Base-by-base conservation (phyloP, 208 protist genomes). In the Crithidia bombi region DNA sequence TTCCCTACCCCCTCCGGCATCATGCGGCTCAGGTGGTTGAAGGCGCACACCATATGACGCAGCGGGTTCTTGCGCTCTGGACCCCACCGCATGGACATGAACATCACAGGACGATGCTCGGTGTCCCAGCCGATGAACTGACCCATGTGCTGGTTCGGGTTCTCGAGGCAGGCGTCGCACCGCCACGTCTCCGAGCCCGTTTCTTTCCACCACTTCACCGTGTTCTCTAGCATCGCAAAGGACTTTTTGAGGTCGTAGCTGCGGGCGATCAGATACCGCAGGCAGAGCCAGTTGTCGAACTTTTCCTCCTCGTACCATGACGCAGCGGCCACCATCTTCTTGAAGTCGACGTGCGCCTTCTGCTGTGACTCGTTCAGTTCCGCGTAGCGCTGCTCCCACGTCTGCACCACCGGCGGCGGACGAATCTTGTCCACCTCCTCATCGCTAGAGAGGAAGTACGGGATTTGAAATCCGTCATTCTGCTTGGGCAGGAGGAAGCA, bases 1-100 rank as follows among this genome's bases (percentile, higher is more conserved):
- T 92, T 74, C 72, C 91, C 86, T 12, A 95, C 87, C 0, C 90
- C 90, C n/a, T 83, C 83, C 4, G 90, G 90, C 90, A 95, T 95
- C 71, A 86, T 56, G 30, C 67, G 52, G 55, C 84, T 66, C 47
- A 93, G 23, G 75, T 93, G 87, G 43, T 91, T 91, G 79, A 93
- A 95, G 38, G 47, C 35, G 51, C 44, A 73, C 33, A 93, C 79
- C 72, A 86, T 89, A 74, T 95, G 90, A 25, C 50, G 73, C 49
- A 95, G 66, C 44, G 90, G 90, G 23, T 86, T 73, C 56, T 86
- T 90, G 3, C 90, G 79, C 39, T 92, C 90, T 5, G 85, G 85
- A 25, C 85, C 90, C 86, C 84, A 91, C 17, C 85, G 87, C 87
- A 95, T 93, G 11, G 90, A 85, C 87, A 92, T 92, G 65, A 90